Conservation (phyloP, 2,329 filamentous ascomycete genomes). For the Aspergillus sp. region DNA sequence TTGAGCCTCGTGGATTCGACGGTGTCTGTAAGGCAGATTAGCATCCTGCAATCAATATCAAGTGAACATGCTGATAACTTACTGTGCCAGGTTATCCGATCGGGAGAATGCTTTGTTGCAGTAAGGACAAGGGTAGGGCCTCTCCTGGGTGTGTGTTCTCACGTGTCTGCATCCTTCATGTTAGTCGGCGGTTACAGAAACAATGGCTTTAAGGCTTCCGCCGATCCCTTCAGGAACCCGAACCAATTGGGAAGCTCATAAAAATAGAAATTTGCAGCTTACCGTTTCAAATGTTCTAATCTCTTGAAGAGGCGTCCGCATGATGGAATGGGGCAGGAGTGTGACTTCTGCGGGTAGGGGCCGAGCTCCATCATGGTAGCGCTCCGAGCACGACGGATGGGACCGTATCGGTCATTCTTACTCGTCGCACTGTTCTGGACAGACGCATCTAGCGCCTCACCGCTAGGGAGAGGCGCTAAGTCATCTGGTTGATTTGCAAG, state of each 20-base stretch:
- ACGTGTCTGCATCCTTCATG: slow-evolving; percentile 74
- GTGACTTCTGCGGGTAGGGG: slow-evolving; percentile 95
- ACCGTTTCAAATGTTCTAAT: slow-evolving; percentile 98
- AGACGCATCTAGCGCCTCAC: slow-evolving; percentile 60
- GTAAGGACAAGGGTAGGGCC: slow-evolving; percentile 94
- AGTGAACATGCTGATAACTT: slow-evolving; percentile 44
- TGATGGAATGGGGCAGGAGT: slow-evolving; percentile 98
- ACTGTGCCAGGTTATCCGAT: slow-evolving; percentile 99
- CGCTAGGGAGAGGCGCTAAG: slow-evolving; percentile 63
- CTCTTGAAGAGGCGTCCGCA: slow-evolving; percentile 98
- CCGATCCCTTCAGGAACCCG: slow-evolving; percentile 26
- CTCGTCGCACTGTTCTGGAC: slow-evolving; percentile 61
- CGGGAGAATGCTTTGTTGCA: slow-evolving; percentile 99
- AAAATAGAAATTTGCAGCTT: slow-evolving; percentile 52
- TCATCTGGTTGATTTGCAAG: slow-evolving; percentile 68
- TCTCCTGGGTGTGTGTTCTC: slow-evolving; percentile 98
- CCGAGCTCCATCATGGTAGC: slow-evolving; percentile 96
- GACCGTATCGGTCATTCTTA: slow-evolving; percentile 59
- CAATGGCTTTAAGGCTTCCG: slow-evolving; percentile 41
- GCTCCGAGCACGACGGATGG: slow-evolving; percentile 85
- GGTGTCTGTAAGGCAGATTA: slow-evolving; percentile 56
- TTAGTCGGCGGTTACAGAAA: slow-evolving; percentile 56
- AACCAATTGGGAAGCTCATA: slow-evolving; percentile 23
- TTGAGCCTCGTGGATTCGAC: slow-evolving; percentile 77
- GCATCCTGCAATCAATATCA: slow-evolving; percentile 28